Conservation (phyloP, 345 rosid species). For the Firmiana major region DNA sequence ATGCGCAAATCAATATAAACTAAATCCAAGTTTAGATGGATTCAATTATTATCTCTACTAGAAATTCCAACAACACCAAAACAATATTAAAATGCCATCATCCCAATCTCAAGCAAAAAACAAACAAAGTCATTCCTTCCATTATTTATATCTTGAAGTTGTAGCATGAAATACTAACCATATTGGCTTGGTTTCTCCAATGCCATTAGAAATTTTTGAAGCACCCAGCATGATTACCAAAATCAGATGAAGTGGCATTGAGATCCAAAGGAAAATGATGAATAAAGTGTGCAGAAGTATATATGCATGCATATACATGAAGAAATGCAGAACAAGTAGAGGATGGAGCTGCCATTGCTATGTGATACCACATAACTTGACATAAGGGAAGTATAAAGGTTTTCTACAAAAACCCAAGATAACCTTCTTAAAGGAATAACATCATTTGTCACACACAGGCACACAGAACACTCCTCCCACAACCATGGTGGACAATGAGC, state of each 20-base stretch:
- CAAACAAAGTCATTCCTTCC: neutral
- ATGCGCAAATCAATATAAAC: neutral
- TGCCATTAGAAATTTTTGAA: neutral
- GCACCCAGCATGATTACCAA: neutral
- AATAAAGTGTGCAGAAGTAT: neutral
- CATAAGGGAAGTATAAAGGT: too few relatives aligned
- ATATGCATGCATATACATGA: neutral
- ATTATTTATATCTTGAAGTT: neutral
- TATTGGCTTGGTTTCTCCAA: neutral
- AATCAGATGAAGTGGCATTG: neutral
- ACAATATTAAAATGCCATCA: neutral
- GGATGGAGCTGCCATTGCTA: neutral
- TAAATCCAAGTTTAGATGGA: constrained; percentile 6
- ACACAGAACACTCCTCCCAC: neutral
- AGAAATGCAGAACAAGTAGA: neutral
- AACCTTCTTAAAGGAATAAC: too few relatives aligned
- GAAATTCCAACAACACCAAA: neutral
- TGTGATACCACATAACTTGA: neutral
- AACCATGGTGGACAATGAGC: neutral
- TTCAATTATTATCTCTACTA: neutral
- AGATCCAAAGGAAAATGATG: neutral
- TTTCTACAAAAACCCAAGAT: too few relatives aligned
- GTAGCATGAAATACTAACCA: neutral
- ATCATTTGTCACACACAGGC: neutral
- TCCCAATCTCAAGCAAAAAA: neutral